Evolutionary conservation across 78 protist genomes (phyloP).

Genomic region (Dictyostelium capitatum): DNA sequence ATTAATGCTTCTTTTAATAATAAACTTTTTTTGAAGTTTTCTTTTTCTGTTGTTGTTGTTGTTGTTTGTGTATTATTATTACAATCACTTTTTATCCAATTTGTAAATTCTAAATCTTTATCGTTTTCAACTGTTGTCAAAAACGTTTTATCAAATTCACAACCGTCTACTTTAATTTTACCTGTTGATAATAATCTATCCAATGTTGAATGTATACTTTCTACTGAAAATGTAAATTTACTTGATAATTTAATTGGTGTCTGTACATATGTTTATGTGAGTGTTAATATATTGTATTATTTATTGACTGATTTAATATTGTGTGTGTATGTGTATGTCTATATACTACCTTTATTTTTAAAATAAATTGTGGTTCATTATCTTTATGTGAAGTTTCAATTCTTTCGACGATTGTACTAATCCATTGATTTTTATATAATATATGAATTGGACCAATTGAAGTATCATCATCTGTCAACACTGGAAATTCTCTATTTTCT

Average conservation of each 20-base stretch:
- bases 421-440: constrained; percentile 71
- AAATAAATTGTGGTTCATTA: constrained; percentile 46
- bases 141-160: constrained; percentile 61
- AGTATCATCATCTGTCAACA: constrained; percentile 37
- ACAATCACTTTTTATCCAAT: background rate
- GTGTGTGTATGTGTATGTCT: too few relatives aligned
- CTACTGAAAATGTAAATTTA: constrained; percentile 49
- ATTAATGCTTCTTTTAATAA: constrained; percentile 46
- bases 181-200: constrained; percentile 54
- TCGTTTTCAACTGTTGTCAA: constrained; percentile 22
- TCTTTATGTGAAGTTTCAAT: constrained; percentile 62
- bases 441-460: constrained; percentile 69
- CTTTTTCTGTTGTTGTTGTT: constrained; percentile 1
- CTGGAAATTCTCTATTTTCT: constrained; percentile 24
- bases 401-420: constrained; percentile 60
- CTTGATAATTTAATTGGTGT: constrained; percentile 61
- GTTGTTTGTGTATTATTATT: background rate
- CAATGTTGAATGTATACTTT: constrained; percentile 52
- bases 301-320: background rate
- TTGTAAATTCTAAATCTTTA: constrained; percentile 5
- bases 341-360: constrained; percentile 72
- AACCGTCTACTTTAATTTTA: constrained; percentile 29
- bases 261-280: background rate
- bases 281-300: background rate
- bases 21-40: constrained; percentile 6